Evolutionary conservation across 1,284 basidiomycete genomes (phyloP), one percentile per base, ranked within the genome.

Genomic region (Cystobasidium sp.): DNA sequence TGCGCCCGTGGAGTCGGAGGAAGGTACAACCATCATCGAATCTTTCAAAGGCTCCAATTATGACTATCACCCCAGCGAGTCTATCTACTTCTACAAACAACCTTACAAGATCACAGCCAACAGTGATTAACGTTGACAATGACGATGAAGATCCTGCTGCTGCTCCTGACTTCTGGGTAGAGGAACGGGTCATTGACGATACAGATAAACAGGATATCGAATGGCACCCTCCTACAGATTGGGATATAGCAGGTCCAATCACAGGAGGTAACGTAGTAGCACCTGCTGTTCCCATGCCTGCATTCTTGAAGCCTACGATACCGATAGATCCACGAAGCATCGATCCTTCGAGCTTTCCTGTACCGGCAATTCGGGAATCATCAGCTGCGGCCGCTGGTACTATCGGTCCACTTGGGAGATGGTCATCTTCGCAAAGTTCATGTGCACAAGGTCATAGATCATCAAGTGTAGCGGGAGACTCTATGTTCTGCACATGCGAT

Each of bases 281-380:
- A 8, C 70, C 70, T 43, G 31, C 70, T 8, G 43, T 73, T 10
- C 70, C 70, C 8, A 73, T 73, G 47, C 70, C 70, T 65, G 70
- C 70, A 6, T 73, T 73, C 22, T 52, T 73, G 18, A 41, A 56
- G 22, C 62, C 70, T 52, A 7, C 49, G 3, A n/a, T 7, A 37
- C 43, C 70, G 12, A 39, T 73, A 44, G 70, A 73, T 39, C 62
- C 62, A 1, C 22, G 70, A 9, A 66, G 37, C 7, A 59, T 73
- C 37, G 70, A 73, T 59, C 70, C 70, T 12, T 65, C 52, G 10
- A 73, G 22, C 52, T 73, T 73, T 20, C 70, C 70, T 9, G 0
- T 73, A 12, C 70, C 63, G 18, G 22, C 12, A n/a, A 16, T 37
- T 4, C 44, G 8, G 12, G 31, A 31, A 31, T 31, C 31, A 31